Conservation (phyloP, 176 grass and related monocot genomes). For the Rhipidocladum racemiflorum region DNA sequence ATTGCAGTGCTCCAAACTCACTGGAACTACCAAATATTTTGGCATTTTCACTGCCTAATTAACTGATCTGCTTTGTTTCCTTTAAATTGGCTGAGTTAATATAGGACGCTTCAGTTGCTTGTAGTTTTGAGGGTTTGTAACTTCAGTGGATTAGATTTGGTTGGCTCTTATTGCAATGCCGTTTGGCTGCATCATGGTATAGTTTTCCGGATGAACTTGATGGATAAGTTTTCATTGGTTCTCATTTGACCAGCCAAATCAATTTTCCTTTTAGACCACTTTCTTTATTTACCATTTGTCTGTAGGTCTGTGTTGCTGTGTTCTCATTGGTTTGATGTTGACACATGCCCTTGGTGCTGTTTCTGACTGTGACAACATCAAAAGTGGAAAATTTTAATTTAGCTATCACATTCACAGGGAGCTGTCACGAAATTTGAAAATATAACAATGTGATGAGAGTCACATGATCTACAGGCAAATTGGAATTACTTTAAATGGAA, state of each 20-base stretch:
- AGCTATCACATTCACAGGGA: background rate
- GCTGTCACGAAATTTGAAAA: background rate
- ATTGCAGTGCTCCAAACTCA: background rate
- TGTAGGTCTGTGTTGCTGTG: background rate
- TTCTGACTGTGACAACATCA: conserved; percentile 18
- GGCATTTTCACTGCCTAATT: background rate
- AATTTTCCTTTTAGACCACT: background rate
- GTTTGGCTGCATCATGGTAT: background rate
- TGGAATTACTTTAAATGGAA: background rate
- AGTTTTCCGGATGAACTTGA: background rate
- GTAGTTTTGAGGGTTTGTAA: conserved; percentile 8
- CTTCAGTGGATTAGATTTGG: conserved; percentile 19
- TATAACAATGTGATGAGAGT: background rate
- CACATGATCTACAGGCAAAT: background rate
- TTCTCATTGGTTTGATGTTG: conserved; percentile 27
- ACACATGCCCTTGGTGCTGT: background rate
- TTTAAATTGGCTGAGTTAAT: conserved; percentile 10
- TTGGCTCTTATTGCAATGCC: conserved; percentile 12
- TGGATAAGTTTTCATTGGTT: conserved; percentile 40
- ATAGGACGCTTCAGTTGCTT: background rate
- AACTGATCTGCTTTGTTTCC: background rate
- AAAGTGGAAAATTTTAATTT: conserved; percentile 6
- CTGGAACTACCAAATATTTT: background rate
- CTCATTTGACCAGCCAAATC: conserved; percentile 21
- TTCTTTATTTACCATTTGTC: conserved; percentile 27